phyloP scores from a whole-genome alignment of 2,329 filamentous ascomycete species.

The Fusarium citri region DNA sequence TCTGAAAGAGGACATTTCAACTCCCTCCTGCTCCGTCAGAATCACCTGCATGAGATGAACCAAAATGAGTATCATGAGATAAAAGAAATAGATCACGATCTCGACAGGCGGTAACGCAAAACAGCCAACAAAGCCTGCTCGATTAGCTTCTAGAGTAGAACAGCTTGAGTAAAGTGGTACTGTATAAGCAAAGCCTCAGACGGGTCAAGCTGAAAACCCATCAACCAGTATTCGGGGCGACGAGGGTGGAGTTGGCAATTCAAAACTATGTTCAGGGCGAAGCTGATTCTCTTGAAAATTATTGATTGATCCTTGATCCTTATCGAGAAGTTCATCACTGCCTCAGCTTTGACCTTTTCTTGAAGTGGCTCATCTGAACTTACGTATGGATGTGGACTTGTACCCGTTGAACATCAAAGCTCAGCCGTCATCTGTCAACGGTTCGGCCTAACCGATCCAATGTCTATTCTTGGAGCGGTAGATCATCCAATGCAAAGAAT shows the following conservation, averaged over 20 bases:
- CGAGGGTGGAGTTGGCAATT: not conserved
- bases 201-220: not conserved
- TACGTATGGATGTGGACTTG: not conserved
- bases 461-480: conserved; percentile 22
- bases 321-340: not conserved
- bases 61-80: not conserved
- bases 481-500: not conserved
- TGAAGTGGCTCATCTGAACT: conserved; percentile 1
- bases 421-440: not conserved
- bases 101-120: not conserved
- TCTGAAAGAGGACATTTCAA: not conserved
- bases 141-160: not conserved
- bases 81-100: not conserved
- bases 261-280: not conserved
- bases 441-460: conserved; percentile 11
- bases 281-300: not conserved
- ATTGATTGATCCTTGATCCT: not conserved
- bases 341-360: conserved; percentile 8
- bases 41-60: no score
- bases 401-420: not conserved
- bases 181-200: no score
- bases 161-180: not conserved
- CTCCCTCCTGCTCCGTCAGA: no score
- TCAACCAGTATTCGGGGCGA: not conserved
- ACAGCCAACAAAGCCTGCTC: not conserved